Evolutionary conservation across 768 basidiomycete genomes (phyloP).

Genomic region (Tulasnella calospora): DNA sequence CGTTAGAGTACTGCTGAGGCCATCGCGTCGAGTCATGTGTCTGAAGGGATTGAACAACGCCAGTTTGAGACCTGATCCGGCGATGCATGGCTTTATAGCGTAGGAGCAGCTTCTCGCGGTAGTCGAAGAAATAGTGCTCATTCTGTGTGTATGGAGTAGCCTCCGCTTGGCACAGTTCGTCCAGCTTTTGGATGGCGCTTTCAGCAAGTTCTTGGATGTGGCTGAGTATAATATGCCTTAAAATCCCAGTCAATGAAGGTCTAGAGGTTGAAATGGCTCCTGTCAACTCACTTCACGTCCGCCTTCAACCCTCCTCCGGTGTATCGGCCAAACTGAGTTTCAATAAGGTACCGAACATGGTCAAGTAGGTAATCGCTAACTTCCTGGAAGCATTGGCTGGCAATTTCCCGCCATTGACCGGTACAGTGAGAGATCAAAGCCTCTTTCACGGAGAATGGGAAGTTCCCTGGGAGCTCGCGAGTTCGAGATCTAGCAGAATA

Average conservation of each 20-base stretch:
- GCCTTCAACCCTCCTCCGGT: neutral
- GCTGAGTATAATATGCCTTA: neutral
- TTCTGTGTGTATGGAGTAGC: slow-evolving; percentile 14
- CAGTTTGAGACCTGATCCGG: neutral
- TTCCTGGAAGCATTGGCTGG: slow-evolving; percentile 12
- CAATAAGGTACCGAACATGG: neutral
- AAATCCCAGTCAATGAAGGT: neutral
- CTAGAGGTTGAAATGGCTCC: neutral
- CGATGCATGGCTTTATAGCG: slow-evolving; percentile 3
- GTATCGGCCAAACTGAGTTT: slow-evolving; percentile 7
- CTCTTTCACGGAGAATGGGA: slow-evolving; percentile 52
- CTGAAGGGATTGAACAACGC: neutral
- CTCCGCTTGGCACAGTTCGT: neutral
- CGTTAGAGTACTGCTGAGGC: neutral
- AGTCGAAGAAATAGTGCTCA: slow-evolving; percentile 22
- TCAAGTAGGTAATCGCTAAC: neutral
- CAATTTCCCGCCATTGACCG: neutral
- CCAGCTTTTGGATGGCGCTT: neutral
- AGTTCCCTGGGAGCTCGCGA: slow-evolving; percentile 63
- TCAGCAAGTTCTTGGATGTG: neutral
- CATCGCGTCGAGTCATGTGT: neutral
- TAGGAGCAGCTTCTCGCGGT: neutral
- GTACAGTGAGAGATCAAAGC: slow-evolving; percentile 8
- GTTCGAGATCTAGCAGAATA: slow-evolving; percentile 52
- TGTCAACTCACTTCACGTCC: neutral